phyloP scores from a whole-genome alignment of 768 basidiomycete species.

The Tulasnella sp. region DNA sequence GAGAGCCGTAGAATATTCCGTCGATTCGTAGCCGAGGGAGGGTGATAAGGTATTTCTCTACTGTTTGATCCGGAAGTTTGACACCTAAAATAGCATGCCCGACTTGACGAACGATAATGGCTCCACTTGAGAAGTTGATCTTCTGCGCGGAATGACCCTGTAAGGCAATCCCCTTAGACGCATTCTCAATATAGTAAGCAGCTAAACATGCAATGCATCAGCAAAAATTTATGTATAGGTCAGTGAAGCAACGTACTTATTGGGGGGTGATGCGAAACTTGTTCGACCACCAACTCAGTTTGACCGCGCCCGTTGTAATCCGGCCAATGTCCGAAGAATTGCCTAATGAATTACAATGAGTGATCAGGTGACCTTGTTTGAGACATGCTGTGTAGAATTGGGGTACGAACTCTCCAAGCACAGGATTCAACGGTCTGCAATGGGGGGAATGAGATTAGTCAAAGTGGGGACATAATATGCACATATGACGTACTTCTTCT shows the following conservation, averaged over 20 bases:
- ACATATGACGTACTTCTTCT: slow-evolving; percentile 68
- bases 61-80: slow-evolving; percentile 39
- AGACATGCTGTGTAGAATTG: background rate
- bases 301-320: slow-evolving; percentile 56
- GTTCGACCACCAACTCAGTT: slow-evolving; percentile 77
- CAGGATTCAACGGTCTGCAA: slow-evolving; percentile 82
- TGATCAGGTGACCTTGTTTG: background rate
- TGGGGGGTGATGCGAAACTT: slow-evolving; percentile 81
- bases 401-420: slow-evolving; percentile 68
- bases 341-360: slow-evolving; percentile 29
- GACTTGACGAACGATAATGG: slow-evolving; percentile 50
- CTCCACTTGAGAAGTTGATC: slow-evolving; percentile 70
- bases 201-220: slow-evolving; percentile 34
- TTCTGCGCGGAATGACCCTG: slow-evolving; percentile 90
- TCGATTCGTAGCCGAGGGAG: slow-evolving; percentile 87
- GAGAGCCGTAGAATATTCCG: slow-evolving; percentile 64
- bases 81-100: slow-evolving; percentile 82
- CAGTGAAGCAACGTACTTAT: slow-evolving; percentile 18
- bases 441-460: slow-evolving; percentile 12
- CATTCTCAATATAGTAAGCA: slow-evolving; percentile 78
- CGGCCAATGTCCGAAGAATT: slow-evolving; percentile 87
- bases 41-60: slow-evolving; percentile 76
- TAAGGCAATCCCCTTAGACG: slow-evolving; percentile 56
- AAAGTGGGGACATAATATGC: background rate
- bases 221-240: too few species aligned